phyloP scores from a whole-genome alignment of 169 alveolate species.

The Eimeria tenella region DNA sequence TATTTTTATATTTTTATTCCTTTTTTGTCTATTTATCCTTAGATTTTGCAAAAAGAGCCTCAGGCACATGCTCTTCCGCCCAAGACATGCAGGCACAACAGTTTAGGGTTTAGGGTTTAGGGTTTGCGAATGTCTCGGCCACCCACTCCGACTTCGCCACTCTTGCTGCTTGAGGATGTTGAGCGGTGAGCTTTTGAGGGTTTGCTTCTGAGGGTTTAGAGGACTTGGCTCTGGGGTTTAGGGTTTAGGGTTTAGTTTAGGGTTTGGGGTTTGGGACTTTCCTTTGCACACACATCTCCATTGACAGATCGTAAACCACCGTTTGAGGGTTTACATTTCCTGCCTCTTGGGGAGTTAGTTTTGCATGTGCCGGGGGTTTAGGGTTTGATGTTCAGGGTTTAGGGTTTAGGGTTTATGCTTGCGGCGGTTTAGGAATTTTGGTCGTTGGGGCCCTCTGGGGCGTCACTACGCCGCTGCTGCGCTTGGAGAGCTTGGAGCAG shows the following conservation, averaged over 20 bases:
- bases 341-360: background rate
- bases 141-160: background rate
- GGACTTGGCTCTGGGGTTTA: background rate
- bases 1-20: too few relatives aligned
- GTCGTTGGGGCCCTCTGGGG: slow-evolving; percentile 61
- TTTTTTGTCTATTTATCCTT: background rate
- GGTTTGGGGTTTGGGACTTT: background rate
- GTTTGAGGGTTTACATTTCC: background rate
- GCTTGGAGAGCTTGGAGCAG: background rate
- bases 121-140: background rate
- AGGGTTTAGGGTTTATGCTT: background rate
- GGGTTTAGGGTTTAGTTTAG: background rate
- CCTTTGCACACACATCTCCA: background rate
- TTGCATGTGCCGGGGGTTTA: background rate
- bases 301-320: background rate
- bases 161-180: background rate
- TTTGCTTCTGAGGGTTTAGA: too few relatives aligned
- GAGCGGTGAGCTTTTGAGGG: background rate
- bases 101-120: background rate
- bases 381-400: background rate
- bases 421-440: slow-evolving; percentile 30
- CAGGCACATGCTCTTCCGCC: background rate
- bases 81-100: background rate
- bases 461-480: slow-evolving; percentile 52
- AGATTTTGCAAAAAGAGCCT: background rate